phyloP scores from a whole-genome alignment of 1,139 yeast genomes.

The Arxiozyma bovina region DNA sequence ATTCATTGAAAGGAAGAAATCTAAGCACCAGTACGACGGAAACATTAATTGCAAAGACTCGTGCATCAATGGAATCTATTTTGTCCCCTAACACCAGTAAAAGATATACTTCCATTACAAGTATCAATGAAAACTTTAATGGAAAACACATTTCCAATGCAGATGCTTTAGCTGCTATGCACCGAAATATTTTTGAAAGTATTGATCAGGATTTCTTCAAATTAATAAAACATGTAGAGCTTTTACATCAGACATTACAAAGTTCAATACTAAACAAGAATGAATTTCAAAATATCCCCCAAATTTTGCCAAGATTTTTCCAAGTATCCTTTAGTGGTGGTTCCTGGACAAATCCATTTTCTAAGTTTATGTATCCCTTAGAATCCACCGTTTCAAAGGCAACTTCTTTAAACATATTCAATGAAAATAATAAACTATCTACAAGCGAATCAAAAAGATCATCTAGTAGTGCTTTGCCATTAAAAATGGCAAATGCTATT shows the following conservation, averaged over 20 bases:
- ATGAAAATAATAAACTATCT: conserved; percentile 3
- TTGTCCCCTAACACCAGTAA: background rate
- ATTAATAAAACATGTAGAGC: conserved; percentile 13
- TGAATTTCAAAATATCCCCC: conserved; percentile 40
- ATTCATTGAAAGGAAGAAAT: conserved; percentile 12
- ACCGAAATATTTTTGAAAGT: conserved; percentile 8
- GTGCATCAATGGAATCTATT: conserved; percentile 3
- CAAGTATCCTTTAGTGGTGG: conserved; percentile 62
- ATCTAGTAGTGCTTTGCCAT: conserved; percentile 13
- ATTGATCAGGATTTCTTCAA: conserved; percentile 17
- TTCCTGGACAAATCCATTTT: conserved; percentile 61
- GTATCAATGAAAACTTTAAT: background rate
- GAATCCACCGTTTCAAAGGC: conserved; percentile 3
- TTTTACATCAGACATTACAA: conserved; percentile 14
- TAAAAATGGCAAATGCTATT: conserved; percentile 20
- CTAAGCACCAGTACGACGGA: conserved; percentile 26
- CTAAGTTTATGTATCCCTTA: conserved; percentile 25
- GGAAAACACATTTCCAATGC: background rate
- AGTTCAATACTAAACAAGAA: conserved; percentile 21
- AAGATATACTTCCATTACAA: conserved; percentile 5
- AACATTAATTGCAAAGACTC: conserved; percentile 13
- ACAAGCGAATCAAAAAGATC: conserved; percentile 1
- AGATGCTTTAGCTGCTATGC: background rate
- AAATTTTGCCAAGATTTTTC: conserved; percentile 58
- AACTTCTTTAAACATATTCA: background rate